phyloP scores from a whole-genome alignment of 805 yeast genomes.

The Hanseniaspora mollemarum region DNA sequence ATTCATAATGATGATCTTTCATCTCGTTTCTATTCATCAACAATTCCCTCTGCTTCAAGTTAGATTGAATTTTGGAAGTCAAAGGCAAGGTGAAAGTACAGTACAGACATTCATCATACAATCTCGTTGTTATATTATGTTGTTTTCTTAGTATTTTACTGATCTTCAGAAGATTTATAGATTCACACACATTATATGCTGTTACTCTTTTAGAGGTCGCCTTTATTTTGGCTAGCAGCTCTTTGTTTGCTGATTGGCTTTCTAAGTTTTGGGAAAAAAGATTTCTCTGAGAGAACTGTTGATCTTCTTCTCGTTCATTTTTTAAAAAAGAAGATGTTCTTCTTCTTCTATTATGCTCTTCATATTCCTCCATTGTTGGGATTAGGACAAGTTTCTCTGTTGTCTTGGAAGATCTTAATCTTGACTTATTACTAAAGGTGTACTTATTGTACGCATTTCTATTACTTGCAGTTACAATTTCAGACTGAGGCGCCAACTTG shows the following conservation, averaged over 20 bases:
- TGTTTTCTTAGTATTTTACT: constrained; percentile 51
- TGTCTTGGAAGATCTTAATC: constrained; percentile 69
- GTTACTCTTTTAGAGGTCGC: constrained; percentile 47
- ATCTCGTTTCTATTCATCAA: constrained; percentile 68
- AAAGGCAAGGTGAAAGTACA: constrained; percentile 57
- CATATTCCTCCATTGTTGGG: constrained; percentile 35
- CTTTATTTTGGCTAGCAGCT: constrained; percentile 15
- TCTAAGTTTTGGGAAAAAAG: constrained; percentile 28
- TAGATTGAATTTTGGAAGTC: constrained; percentile 70
- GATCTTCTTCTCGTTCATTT: neutral
- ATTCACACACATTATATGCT: constrained; percentile 82
- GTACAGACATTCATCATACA: constrained; percentile 87
- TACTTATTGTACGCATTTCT: constrained; percentile 4
- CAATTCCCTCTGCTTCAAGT: constrained; percentile 32
- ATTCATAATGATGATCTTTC: constrained; percentile 84
- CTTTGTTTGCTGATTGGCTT: constrained; percentile 44
- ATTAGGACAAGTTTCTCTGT: constrained; percentile 78
- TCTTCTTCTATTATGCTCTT: constrained; percentile 20
- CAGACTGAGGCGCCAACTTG: constrained; percentile 17
- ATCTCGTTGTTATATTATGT: constrained; percentile 75
- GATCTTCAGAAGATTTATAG: constrained; percentile 53
- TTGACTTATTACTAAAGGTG: constrained; percentile 23
- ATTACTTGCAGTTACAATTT: constrained; percentile 36
- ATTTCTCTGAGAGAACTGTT: neutral
- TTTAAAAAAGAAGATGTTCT: constrained; percentile 13